These are phyloP conservation scores for Ceratobasidium papillatum DNA, from an alignment of 1,284 basidiomycete genomes.

Conservation along the genomic window DNA sequence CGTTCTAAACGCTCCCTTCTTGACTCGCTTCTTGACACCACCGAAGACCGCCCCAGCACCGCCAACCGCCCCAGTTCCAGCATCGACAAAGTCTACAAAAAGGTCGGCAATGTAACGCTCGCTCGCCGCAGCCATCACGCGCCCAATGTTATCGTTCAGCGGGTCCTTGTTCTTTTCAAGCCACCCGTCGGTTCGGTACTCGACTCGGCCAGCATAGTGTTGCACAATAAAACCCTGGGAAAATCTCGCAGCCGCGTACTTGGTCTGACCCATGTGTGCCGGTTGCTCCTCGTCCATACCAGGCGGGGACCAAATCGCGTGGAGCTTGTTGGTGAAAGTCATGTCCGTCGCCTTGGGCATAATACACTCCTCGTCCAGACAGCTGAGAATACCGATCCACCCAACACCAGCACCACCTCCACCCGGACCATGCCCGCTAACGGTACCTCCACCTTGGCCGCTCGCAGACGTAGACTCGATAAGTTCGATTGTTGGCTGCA, in stretches of 20 bases:
- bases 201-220: constrained; percentile 97
- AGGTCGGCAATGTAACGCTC: constrained; percentile 85
- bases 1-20: constrained; percentile 97
- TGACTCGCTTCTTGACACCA: constrained; percentile 81
- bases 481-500: constrained; percentile 98
- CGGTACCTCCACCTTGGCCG: constrained; percentile 33
- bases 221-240: constrained; percentile 95
- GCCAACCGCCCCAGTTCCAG: constrained; percentile 49
- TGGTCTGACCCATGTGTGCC: constrained; percentile 75
- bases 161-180: constrained; percentile 99
- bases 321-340: constrained; percentile 94
- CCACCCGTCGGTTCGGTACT: constrained; percentile 97
- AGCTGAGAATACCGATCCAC: constrained; percentile 88
- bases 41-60: constrained; percentile 53
- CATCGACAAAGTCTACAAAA: constrained; percentile 84
- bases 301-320: constrained; percentile 66
- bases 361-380: constrained; percentile 98
- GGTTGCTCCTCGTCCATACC: constrained; percentile 58
- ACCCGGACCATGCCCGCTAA: constrained; percentile 28
- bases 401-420: constrained; percentile 50
- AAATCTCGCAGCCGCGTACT: constrained; percentile 89
- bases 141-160: constrained; percentile 94
- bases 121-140: constrained; percentile 84
- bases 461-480: constrained; percentile 80
- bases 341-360: constrained; percentile 98